These are phyloP conservation scores for Ustilago trichophora DNA, from an alignment of 1,284 basidiomycete genomes.

Conservation along the genomic window DNA sequence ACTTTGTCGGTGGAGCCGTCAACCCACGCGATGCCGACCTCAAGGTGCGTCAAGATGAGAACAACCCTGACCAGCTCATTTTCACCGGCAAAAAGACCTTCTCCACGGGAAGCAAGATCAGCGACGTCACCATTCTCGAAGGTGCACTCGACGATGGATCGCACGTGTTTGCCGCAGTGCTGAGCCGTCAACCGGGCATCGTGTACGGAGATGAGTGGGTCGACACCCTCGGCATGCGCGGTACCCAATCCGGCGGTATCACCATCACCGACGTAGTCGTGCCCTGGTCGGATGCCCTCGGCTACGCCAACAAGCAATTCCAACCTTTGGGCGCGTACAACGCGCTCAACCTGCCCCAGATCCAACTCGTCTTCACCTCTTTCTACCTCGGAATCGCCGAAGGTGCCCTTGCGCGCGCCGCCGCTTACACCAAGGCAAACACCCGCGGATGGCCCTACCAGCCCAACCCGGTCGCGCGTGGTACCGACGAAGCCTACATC, in stretches of 20 bases:
- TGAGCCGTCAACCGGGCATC: constrained; percentile 60
- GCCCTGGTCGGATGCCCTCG: constrained; percentile 60
- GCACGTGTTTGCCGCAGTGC: constrained; percentile 65
- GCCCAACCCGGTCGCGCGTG: constrained; percentile 50
- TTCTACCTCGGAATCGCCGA: constrained; percentile 67
- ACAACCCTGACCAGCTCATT: constrained; percentile 51
- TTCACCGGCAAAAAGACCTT: constrained; percentile 66
- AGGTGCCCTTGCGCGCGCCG: constrained; percentile 60
- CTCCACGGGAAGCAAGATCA: constrained; percentile 65
- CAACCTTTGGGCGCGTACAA: constrained; percentile 62
- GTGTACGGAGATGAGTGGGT: constrained; percentile 66
- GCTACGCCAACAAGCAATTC: constrained; percentile 52
- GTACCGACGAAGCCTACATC: constrained; percentile 65
- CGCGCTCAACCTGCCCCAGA: constrained; percentile 64
- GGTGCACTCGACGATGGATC: constrained; percentile 51
- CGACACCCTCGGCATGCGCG: constrained; percentile 66
- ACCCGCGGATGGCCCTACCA: constrained; percentile 66
- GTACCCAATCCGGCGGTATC: constrained; percentile 62
- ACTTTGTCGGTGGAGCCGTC: constrained; percentile 65
- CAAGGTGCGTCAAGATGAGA: constrained; percentile 49
- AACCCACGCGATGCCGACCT: constrained; percentile 66
- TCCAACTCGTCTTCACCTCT: constrained; percentile 65
- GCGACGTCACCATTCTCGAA: constrained; percentile 66
- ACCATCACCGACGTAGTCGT: constrained; percentile 59
- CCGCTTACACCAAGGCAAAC: constrained; percentile 61